Percentiles rank a stretch among this genome's conserved stretches.
Conservation (phyloP, 83 land plant genomes). For the Diphasiastrum complanatum region DNA sequence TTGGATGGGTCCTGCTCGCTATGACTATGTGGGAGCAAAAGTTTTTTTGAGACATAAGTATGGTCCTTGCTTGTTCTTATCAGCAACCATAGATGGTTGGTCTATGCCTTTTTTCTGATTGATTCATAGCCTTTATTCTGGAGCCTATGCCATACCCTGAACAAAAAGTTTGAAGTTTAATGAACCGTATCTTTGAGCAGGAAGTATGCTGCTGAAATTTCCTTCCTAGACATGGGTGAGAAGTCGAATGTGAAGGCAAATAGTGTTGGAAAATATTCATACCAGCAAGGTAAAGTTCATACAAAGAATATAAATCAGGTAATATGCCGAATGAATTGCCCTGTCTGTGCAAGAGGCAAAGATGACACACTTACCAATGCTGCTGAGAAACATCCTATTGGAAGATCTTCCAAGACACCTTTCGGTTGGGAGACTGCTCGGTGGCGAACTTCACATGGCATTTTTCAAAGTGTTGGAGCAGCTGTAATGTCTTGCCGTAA, state of each 20-base stretch:
- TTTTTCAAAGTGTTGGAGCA: constrained; percentile 74
- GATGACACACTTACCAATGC: constrained; percentile 1
- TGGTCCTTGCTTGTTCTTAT: constrained; percentile 5
- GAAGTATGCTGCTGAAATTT: constrained; percentile 83
- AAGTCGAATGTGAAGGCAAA: neutral
- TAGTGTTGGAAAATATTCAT: neutral
- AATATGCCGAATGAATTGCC: constrained; percentile 57
- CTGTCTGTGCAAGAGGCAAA: constrained; percentile 39
- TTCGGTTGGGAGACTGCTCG: constrained; percentile 12
- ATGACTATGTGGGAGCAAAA: constrained; percentile 79
- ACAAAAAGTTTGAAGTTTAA: neutral
- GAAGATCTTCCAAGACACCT: constrained; percentile 2
- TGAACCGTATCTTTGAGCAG: constrained; percentile 29
- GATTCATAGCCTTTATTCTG: neutral
- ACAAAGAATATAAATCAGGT: constrained; percentile 12
- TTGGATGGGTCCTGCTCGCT: constrained; percentile 98
- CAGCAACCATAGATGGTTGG: neutral
- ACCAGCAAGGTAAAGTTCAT: neutral
- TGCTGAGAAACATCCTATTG: neutral
- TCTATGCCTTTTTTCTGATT: neutral
- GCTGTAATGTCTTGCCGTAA: constrained; percentile 87
- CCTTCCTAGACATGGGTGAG: constrained; percentile 48
- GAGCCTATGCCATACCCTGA: neutral
- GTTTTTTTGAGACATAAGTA: constrained; percentile 88
- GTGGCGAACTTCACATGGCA: constrained; percentile 57